These are phyloP conservation scores for Fusarium coicis DNA, from an alignment of 2,329 filamentous ascomycete species.

Conservation along the genomic window DNA sequence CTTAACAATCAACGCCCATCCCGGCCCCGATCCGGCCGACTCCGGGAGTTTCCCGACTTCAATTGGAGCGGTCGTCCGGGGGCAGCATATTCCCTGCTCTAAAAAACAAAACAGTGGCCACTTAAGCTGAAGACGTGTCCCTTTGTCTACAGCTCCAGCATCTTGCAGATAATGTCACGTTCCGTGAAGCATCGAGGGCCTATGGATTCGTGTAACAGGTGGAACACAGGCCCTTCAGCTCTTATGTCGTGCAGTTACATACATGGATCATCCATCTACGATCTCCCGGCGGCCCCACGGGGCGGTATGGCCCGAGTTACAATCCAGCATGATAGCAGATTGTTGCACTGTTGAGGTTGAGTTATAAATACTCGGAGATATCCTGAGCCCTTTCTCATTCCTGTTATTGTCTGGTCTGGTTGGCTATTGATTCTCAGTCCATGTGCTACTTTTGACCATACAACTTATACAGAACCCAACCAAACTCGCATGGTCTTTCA, in stretches of 20 bases:
- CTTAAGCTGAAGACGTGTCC: conserved; percentile 6
- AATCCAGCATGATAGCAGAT: neutral
- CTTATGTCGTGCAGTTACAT: conserved; percentile 20
- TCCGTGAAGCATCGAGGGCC: conserved; percentile 1
- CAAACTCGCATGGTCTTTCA: neutral
- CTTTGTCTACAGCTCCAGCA: conserved; percentile 1
- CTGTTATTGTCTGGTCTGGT: neutral
- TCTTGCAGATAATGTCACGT: conserved; percentile 12
- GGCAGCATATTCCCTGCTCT: conserved; percentile 1
- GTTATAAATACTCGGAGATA: conserved; percentile 28
- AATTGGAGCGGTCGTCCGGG: conserved; percentile 15
- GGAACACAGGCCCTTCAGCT: conserved; percentile 28
- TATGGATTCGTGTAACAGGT: conserved; percentile 13
- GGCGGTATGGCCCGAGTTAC: conserved; percentile 6
- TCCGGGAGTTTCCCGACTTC: conserved; percentile 28
- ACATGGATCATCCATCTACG: conserved; percentile 37
- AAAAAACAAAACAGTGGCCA: conserved; percentile 21
- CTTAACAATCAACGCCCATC: neutral
- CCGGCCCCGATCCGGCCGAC: conserved; percentile 27
- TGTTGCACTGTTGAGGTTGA: neutral
- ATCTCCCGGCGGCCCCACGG: conserved; percentile 22
- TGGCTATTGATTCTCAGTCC: neutral
- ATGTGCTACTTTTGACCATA: neutral
- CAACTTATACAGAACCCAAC: neutral
- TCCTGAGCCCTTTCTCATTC: neutral